Evolutionary conservation across 768 basidiomycete genomes (phyloP).

Genomic region (Galerina sulciceps): DNA sequence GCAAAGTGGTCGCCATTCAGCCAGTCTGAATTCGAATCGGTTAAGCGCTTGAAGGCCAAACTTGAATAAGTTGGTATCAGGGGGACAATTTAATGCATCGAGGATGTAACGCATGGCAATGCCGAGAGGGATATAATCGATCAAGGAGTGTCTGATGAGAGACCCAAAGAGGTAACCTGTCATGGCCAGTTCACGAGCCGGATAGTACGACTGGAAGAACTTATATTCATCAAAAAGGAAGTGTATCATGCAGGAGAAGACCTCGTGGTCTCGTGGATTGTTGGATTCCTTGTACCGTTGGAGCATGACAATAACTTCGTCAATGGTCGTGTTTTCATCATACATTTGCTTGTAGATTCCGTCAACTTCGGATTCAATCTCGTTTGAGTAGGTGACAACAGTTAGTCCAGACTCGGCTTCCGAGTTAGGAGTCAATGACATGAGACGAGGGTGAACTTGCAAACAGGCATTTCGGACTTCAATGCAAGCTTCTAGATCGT

Average conservation of each 20-base stretch:
- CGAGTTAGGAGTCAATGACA: conserved; percentile 86
- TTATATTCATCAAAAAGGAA: conserved; percentile 99
- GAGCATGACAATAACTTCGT: conserved; percentile 90
- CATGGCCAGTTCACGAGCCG: conserved; percentile 91
- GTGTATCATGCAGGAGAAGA: conserved; percentile 99
- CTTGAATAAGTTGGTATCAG: conserved; percentile 92
- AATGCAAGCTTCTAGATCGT: conserved; percentile 84
- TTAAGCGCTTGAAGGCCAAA: conserved; percentile 92
- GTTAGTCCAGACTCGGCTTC: conserved; percentile 91
- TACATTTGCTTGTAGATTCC: conserved; percentile 98
- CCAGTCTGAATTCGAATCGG: conserved; percentile 83
- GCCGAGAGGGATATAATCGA: conserved; percentile 92
- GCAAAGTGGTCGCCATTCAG: conserved; percentile 93
- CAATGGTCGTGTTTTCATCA: conserved; percentile 91
- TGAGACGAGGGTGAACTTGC: conserved; percentile 94
- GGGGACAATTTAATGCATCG: conserved; percentile 89
- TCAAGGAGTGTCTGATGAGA: conserved; percentile 89
- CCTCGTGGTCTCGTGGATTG: conserved; percentile 87
- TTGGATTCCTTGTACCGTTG: conserved; percentile 84
- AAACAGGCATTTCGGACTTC: conserved; percentile 93
- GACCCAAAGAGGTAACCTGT: conserved; percentile 97
- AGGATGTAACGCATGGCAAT: conserved; percentile 97
- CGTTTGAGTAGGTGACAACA: conserved; percentile 85
- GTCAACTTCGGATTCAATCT: conserved; percentile 93
- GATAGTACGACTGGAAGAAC: conserved; percentile 97